Evolutionary conservation across 495 filamentous ascomycete species (phyloP), one percentile per base, ranked within the genome.

Genomic region (Stereocaulon alpinum): DNA sequence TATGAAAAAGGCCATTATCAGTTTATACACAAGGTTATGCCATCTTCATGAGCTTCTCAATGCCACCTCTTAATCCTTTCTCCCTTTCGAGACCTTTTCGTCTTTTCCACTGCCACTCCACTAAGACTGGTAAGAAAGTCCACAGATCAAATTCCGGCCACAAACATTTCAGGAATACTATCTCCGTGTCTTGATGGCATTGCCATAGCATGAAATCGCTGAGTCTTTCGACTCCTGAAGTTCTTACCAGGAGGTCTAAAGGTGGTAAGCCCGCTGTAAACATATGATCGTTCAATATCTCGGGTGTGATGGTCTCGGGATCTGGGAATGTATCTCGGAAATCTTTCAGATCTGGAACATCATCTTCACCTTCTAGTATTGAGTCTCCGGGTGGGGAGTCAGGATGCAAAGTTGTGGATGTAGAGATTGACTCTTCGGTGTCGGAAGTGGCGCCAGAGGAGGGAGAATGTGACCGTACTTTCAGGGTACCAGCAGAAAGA

Each of bases 171-270:
- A 96, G 69, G 72, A 97, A 98, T 42, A 89, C 88, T 56, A 97
- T 86, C 56, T 95, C 86, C 0, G 93, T 97, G 45, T 92, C 77
- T 66, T 94, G 79, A 64, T 97, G 91, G 65, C 87, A 91, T 71
- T 98, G 93, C 93, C 93, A 98, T 55, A 98, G 83, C 91, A 98
- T 91, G 67, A 97, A 98, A 67, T 98, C 93, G 65, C 89, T 95
- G 59, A 98, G 72, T 22, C 93, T 79, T 66, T 91, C 86, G 12
- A 98, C 93, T 30, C 89, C 93, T 53, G 88, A 94, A 0, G 93
- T 98, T 29, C 93, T 80, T 20, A 98, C 77, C 29, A 97, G 80
- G 0, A 98, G 76, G 63, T 98, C 93, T 22, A 97, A 74, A 2
- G 94, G 93, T 3, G 94, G 94, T 56, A 81, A 83, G 37, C 81